A percentile compares a stretch with the other conserved stretches of the same genome.
Conservation (phyloP, 345 rosid species). For the Turnera subulata region DNA sequence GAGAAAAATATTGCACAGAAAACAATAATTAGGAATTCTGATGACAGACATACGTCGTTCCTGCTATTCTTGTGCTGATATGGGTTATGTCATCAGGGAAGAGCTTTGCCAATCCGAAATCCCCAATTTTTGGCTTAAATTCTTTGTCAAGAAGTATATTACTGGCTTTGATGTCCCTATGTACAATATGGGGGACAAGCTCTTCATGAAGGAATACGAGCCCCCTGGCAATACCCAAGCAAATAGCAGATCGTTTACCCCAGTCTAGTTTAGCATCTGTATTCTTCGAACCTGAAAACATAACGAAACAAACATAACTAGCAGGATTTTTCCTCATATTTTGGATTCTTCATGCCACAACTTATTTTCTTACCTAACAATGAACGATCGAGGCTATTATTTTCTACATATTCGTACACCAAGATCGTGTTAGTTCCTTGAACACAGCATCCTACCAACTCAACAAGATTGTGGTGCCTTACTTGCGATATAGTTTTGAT, state of each 20-base stretch:
- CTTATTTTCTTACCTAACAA: conserved; percentile 45
- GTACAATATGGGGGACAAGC: conserved; percentile 75
- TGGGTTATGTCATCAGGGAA: conserved; percentile 94
- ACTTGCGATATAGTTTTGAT: conserved; percentile 61
- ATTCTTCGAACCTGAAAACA: conserved; percentile 43
- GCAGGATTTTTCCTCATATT: background rate
- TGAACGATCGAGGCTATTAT: conserved; percentile 69
- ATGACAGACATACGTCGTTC: conserved; percentile 70
- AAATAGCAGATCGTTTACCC: conserved; percentile 72
- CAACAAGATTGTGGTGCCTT: conserved; percentile 85
- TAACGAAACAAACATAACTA: background rate
- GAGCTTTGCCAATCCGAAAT: conserved; percentile 95
- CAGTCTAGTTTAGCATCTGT: conserved; percentile 52
- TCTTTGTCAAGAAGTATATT: conserved; percentile 80
- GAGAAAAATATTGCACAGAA: background rate
- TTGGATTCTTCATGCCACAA: background rate
- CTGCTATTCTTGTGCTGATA: conserved; percentile 88
- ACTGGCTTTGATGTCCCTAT: conserved; percentile 94
- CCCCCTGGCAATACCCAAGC: conserved; percentile 78
- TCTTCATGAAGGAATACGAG: conserved; percentile 89
- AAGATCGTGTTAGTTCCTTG: conserved; percentile 59
- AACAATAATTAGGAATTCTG: conserved; percentile 11
- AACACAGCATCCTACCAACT: conserved; percentile 76
- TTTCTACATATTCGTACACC: conserved; percentile 83
- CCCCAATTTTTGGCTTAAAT: conserved; percentile 86